Evolutionary conservation across 176 grass and related monocot species (phyloP).

Genomic region (Tillandsia leiboldiana): DNA sequence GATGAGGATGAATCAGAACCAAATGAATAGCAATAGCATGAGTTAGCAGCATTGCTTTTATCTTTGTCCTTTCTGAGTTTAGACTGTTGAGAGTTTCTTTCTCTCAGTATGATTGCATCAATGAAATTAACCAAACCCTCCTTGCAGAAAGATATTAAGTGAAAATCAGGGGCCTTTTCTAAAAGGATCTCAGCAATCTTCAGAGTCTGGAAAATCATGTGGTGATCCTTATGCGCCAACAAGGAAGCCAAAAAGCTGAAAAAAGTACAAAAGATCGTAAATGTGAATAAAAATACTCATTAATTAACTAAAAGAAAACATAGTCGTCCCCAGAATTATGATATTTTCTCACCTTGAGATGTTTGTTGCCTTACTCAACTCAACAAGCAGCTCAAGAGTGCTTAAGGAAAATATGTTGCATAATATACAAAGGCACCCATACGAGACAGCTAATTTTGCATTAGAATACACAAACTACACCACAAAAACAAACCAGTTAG

Average conservation of each 20-base stretch:
- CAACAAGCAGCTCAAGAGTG: conserved; percentile 32
- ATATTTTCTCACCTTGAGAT: conserved; percentile 40
- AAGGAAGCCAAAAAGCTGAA: conserved; percentile 47
- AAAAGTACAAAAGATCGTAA: conserved; percentile 13
- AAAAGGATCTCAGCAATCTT: conserved; percentile 37
- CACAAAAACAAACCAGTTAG: conserved; percentile 2
- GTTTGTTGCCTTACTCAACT: conserved; percentile 41
- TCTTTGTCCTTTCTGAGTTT: conserved; percentile 15
- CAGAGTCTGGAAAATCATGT: conserved; percentile 33
- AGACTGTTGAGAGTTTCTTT: conserved; percentile 2
- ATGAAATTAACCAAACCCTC: conserved; percentile 50
- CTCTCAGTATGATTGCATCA: conserved; percentile 26
- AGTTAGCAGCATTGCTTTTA: conserved; percentile 6
- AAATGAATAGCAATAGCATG: conserved; percentile 38
- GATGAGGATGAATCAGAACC: conserved; percentile 8
- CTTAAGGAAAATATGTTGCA: conserved; percentile 35
- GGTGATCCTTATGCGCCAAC: conserved; percentile 37
- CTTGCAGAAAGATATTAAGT: conserved; percentile 33
- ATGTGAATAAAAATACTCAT: conserved; percentile 8
- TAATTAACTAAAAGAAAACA: neutral
- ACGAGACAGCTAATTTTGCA: conserved; percentile 31
- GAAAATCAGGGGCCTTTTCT: conserved; percentile 33
- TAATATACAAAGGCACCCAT: conserved; percentile 26
- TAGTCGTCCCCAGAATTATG: neutral
- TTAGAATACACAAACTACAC: conserved; percentile 41